A percentile compares a stretch with the other conserved stretches of the same genome.
phyloP scores from a whole-genome alignment of 805 yeast species.

The Saturnispora besseyi region DNA sequence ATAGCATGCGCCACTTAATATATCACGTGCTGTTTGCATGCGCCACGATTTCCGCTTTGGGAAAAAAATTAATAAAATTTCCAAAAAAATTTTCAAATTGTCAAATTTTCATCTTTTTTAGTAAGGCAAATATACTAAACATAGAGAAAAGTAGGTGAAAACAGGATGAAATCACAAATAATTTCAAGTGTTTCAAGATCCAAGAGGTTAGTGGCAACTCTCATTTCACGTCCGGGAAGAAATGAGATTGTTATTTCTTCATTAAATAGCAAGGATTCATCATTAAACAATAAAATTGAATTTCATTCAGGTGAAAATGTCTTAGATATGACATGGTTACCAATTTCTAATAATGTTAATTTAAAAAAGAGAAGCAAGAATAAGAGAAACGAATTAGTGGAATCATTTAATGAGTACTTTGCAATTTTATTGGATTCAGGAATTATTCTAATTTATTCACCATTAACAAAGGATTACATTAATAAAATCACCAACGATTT shows the following conservation, averaged over 20 bases:
- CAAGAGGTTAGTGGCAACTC: constrained; percentile 22
- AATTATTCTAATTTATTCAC: constrained; percentile 37
- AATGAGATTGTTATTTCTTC: constrained; percentile 38
- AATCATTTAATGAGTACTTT: constrained; percentile 11
- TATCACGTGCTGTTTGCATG: not conserved
- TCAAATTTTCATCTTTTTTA: not conserved
- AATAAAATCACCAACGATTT: constrained; percentile 30
- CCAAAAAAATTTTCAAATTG: not conserved
- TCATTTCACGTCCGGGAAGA: constrained; percentile 34
- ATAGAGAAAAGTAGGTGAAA: not conserved
- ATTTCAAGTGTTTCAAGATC: constrained; percentile 4
- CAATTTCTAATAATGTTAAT: constrained; percentile 2
- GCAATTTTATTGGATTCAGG: constrained; percentile 26
- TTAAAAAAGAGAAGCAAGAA: constrained; percentile 12
- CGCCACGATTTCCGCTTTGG: not conserved
- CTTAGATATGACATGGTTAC: constrained; percentile 31
- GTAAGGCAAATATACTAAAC: not conserved
- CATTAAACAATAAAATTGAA: constrained; percentile 28
- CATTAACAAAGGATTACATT: constrained; percentile 31
- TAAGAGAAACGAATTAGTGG: not conserved
- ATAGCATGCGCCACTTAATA: not conserved
- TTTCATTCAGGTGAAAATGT: constrained; percentile 34
- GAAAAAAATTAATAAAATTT: not conserved
- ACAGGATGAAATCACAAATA: constrained; percentile 8
- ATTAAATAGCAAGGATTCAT: constrained; percentile 11